Evolutionary conservation across 108 stramenopile genomes (phyloP).

Genomic region (Nannochloropsis gaditana): DNA sequence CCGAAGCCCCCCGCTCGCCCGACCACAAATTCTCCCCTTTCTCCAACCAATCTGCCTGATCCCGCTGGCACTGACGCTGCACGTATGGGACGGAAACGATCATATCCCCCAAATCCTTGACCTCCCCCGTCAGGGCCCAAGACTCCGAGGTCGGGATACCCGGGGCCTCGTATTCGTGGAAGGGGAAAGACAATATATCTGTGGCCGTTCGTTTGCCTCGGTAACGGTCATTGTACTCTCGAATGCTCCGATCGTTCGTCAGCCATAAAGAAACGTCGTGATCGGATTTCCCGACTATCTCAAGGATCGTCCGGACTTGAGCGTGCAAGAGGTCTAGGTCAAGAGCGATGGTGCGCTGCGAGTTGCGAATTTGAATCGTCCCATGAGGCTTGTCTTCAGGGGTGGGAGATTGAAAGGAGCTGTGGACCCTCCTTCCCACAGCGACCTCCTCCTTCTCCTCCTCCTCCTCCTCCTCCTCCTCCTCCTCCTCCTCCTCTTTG

Average conservation of each 20-base stretch:
- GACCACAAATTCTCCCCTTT: conserved; percentile 44
- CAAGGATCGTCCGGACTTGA: conserved; percentile 23
- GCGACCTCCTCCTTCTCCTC: not conserved
- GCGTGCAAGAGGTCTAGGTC: conserved; percentile 21
- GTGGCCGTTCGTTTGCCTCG: conserved; percentile 57
- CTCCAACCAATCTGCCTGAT: conserved; percentile 15
- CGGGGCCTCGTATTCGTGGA: conserved; percentile 48
- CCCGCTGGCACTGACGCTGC: conserved; percentile 55
- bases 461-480: conserved; percentile 3
- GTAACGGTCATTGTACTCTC: conserved; percentile 30
- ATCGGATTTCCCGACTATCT: conserved; percentile 30
- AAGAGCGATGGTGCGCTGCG: conserved; percentile 20
- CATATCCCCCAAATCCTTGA: conserved; percentile 81
- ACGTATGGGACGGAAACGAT: conserved; percentile 81
- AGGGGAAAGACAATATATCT: conserved; percentile 78
- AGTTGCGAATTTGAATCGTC: not conserved
- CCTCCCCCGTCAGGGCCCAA: conserved; percentile 60
- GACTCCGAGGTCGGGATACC: not conserved
- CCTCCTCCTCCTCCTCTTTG: not conserved
- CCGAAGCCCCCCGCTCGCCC: conserved; percentile 78
- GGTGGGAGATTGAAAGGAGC: not conserved
- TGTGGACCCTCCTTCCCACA: not conserved
- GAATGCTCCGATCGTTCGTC: conserved; percentile 31
- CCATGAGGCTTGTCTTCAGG: not conserved
- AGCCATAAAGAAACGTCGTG: conserved; percentile 31